Evolutionary conservation across 306 rosid genomes (phyloP).

Genomic region (Malus orientalis): DNA sequence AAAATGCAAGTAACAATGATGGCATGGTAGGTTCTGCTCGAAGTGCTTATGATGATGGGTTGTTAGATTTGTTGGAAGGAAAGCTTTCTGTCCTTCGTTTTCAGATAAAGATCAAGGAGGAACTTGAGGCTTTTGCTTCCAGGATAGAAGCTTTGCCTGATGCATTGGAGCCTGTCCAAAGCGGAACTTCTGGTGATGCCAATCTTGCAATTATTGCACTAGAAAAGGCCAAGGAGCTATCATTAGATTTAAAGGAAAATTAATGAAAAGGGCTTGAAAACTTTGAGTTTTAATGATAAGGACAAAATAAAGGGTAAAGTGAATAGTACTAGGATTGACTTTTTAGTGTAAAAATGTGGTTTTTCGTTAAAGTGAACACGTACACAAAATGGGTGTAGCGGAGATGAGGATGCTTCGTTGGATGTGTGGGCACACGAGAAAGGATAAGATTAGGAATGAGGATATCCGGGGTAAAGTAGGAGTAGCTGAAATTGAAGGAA

Average conservation of each 20-base stretch:
- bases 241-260: constrained; percentile 48
- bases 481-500: too few species aligned
- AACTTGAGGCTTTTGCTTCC: constrained; percentile 67
- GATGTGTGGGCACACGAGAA: too few species aligned
- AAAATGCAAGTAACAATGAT: constrained; percentile 59
- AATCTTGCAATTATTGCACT: constrained; percentile 35
- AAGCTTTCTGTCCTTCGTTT: constrained; percentile 96
- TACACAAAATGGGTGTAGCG: too few species aligned
- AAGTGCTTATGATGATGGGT: constrained; percentile 61
- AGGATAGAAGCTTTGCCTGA: constrained; percentile 51
- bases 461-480: too few species aligned
- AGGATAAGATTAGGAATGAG: too few species aligned
- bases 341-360: too few species aligned
- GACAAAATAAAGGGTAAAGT: too few species aligned
- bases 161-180: constrained; percentile 42
- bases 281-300: too few species aligned
- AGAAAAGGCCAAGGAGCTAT: constrained; percentile 71
- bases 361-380: too few species aligned
- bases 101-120: constrained; percentile 86
- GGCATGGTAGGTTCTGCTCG: constrained; percentile 60
- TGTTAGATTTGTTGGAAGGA: constrained; percentile 93
- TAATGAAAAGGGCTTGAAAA: too few species aligned
- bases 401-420: too few species aligned
- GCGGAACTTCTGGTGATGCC: constrained; percentile 43
- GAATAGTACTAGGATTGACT: too few species aligned